These are phyloP conservation scores for Aspergillus spinulosporus DNA, from an alignment of 2,329 filamentous ascomycete species.

Conservation along the genomic window DNA sequence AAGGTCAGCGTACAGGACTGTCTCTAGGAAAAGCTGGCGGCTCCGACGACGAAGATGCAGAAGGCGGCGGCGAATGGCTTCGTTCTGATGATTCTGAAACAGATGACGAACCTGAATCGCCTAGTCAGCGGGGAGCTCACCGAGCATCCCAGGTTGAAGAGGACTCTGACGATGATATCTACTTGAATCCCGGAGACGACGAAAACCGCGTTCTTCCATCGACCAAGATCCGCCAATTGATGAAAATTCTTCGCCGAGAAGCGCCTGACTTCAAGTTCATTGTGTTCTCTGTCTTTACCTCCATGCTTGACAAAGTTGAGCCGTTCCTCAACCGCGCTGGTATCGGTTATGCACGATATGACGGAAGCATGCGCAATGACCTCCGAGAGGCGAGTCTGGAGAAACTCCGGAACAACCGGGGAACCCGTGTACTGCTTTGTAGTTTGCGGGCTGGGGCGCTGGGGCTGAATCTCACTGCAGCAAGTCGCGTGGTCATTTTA, in stretches of 20 bases:
- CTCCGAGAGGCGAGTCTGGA: constrained; percentile 82
- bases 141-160: constrained; percentile 34
- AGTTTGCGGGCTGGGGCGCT: constrained; percentile 91
- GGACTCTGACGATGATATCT: constrained; percentile 44
- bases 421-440: constrained; percentile 81
- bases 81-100: constrained; percentile 68
- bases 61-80: constrained; percentile 80
- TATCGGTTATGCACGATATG: constrained; percentile 83
- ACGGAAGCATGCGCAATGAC: constrained; percentile 93
- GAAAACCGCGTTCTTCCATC: constrained; percentile 58
- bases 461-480: constrained; percentile 91
- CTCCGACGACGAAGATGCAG: constrained; percentile 81
- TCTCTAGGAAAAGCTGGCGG: constrained; percentile 77
- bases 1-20: constrained; percentile 61
- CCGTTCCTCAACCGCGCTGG: constrained; percentile 77
- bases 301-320: constrained; percentile 94
- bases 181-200: constrained; percentile 41
- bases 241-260: constrained; percentile 78
- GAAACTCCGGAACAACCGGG: constrained; percentile 70
- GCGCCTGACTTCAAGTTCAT: constrained; percentile 88
- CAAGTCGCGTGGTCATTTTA: constrained; percentile 87
- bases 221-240: constrained; percentile 86
- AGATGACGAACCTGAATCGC: constrained; percentile 35
- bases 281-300: constrained; percentile 97
- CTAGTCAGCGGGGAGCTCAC: constrained; percentile 21